These are phyloP conservation scores for Suaeda aralocaspica DNA, from an alignment of 148 eudicot genomes.

Conservation along the genomic window DNA sequence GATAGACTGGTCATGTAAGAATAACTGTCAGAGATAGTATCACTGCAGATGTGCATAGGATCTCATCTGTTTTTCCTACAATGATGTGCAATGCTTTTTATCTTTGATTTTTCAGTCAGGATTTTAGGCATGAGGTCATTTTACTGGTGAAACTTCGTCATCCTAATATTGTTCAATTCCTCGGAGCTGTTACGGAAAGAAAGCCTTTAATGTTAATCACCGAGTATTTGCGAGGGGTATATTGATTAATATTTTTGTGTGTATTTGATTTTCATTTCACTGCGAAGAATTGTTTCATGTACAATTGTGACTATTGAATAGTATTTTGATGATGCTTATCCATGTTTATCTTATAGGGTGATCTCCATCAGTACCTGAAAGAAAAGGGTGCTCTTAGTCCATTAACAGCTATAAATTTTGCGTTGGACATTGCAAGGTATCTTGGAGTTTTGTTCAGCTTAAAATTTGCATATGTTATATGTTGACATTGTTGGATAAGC, in stretches of 20 bases:
- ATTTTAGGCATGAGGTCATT: constrained; percentile 97
- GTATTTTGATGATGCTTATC: not conserved
- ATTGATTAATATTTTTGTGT: constrained; percentile 1
- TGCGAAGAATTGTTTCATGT: not conserved
- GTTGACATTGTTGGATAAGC: too few relatives aligned
- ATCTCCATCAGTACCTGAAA: constrained; percentile 86
- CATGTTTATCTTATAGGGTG: constrained; percentile 49
- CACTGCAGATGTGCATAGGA: not conserved
- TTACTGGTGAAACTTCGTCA: constrained; percentile 98
- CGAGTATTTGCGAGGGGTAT: constrained; percentile 91
- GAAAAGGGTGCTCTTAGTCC: constrained; percentile 88
- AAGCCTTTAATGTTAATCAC: constrained; percentile 97
- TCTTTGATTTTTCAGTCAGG: constrained; percentile 58
- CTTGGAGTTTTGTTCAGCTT: not conserved
- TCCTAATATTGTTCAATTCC: constrained; percentile 96
- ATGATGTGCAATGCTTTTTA: not conserved
- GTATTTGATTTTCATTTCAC: not conserved
- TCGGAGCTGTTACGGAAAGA: constrained; percentile 97
- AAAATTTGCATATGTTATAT: too few relatives aligned
- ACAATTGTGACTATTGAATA: not conserved
- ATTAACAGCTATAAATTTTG: constrained; percentile 75
- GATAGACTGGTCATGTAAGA: constrained; percentile 95
- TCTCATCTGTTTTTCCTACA: not conserved
- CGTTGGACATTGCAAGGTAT: constrained; percentile 96
- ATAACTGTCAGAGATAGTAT: constrained; percentile 9